These are phyloP conservation scores for Colletotrichum caudatum DNA, from an alignment of 2,329 filamentous ascomycete species.

Conservation along the genomic window DNA sequence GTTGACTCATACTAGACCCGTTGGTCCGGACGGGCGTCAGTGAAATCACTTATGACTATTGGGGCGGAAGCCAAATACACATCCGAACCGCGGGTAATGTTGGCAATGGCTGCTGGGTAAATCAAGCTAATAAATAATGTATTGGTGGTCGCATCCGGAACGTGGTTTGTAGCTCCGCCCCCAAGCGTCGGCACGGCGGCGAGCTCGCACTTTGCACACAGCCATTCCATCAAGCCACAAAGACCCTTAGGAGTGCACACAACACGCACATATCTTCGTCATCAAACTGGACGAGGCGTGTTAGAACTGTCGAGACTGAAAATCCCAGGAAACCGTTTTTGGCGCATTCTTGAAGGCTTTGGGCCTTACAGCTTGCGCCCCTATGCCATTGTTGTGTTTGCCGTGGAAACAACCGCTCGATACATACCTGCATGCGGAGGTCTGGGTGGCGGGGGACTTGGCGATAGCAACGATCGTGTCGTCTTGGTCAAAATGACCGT, in stretches of 20 bases:
- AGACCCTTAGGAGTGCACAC: neutral
- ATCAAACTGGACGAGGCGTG: neutral
- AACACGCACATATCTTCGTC: neutral
- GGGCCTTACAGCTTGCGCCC: too few species aligned
- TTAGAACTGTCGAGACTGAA: too few species aligned
- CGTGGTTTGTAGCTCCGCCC: neutral
- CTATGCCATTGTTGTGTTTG: neutral
- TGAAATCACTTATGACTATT: too few species aligned
- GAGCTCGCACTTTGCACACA: neutral
- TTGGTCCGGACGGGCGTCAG: neutral
- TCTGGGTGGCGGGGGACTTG: neutral
- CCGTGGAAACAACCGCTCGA: conserved; percentile 2
- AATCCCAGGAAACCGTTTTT: neutral
- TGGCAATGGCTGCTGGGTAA: neutral
- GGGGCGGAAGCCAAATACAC: neutral
- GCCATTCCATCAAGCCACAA: neutral
- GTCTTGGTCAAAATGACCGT: neutral
- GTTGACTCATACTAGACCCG: neutral
- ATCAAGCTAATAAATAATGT: neutral
- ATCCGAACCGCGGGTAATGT: neutral
- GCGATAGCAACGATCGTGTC: neutral
- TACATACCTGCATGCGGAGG: conserved; percentile 20
- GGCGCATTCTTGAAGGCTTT: neutral
- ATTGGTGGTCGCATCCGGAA: neutral
- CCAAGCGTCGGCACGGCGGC: neutral